Base-by-base conservation (phyloP, 805 yeast species). In the Metschnikowia hibisci region DNA sequence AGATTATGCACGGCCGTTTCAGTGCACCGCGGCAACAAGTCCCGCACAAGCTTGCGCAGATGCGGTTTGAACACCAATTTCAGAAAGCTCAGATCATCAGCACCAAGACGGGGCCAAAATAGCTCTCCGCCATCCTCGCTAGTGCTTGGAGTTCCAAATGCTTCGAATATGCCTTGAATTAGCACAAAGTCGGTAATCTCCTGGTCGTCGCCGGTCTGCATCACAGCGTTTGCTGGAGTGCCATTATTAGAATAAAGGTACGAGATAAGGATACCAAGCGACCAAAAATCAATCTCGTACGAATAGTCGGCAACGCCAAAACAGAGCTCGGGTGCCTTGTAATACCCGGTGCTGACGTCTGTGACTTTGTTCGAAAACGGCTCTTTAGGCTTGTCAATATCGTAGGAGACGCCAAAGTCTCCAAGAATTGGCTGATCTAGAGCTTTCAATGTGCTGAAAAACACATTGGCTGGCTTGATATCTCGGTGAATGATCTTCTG, bases 261-360 rank as follows among this genome's bases (percentile, higher is more conserved):
- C n/a, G 82, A 77, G 38, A 81, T 52, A 2, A 85, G 54, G 9
- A 87, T 74, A 0, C 87, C 95, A 14, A 78, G 57, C 1, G 85
- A 67, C 95, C 95, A 87, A 12, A 84, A 67, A 53, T 87, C 95
- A 7, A 86, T 66, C 31, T 71, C 78, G 29, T 56, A 58, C 2
- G 73, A 63, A 55, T 87, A 87, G 46, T 70, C 66, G 1, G 66
- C 48, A n/a, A 76, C 62, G 0, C 87, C 85, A 39, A 84, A 73
- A 32, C 86, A 65, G 36, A 84, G 62, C 55, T 87, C 95, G 0
- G 95, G 91, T 0, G 93, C 81, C 46, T 84, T 80, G 62, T 78
- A 87, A 27, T 71, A 69, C 1, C 82, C 81, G 0, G 90, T 82
- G 15, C 83, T 73, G 4, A 87, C 81, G 50, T 78, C 85, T n/a